phyloP scores from a whole-genome alignment of 805 yeast species.

The Saturnispora silvae region DNA sequence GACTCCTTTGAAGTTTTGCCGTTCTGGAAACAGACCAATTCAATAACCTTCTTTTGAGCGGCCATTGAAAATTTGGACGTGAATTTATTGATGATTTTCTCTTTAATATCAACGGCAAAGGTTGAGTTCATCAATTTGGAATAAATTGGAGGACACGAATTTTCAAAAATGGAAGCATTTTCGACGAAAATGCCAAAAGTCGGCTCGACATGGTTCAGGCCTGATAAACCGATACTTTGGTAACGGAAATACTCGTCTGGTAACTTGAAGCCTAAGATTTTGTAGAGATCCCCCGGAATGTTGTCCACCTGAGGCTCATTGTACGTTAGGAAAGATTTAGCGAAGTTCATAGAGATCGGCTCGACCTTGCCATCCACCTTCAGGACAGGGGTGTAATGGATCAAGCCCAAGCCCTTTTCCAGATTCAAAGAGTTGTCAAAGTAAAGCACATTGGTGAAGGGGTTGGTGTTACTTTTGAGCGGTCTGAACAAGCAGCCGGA shows the following conservation, averaged over 20 bases:
- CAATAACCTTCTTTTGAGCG: conserved; percentile 64
- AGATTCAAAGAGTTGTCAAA: conserved; percentile 23
- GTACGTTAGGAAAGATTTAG: conserved; percentile 15
- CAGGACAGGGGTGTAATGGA: conserved; percentile 66
- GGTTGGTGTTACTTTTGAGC: neutral
- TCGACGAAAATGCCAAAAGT: conserved; percentile 47
- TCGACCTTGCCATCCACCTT: conserved; percentile 60
- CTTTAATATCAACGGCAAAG: conserved; percentile 40
- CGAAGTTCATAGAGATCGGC: conserved; percentile 28
- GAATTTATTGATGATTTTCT: conserved; percentile 53
- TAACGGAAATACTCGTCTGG: conserved; percentile 82
- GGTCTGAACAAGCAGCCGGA: neutral
- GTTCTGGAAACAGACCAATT: conserved; percentile 30
- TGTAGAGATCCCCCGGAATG: conserved; percentile 73
- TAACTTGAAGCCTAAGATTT: conserved; percentile 69
- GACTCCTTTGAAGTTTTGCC: conserved; percentile 12
- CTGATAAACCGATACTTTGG: conserved; percentile 64
- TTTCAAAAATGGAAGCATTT: conserved; percentile 58
- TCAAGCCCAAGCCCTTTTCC: conserved; percentile 57
- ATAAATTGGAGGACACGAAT: conserved; percentile 46
- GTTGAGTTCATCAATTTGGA: conserved; percentile 39
- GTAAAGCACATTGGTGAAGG: neutral
- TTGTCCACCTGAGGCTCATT: conserved; percentile 14
- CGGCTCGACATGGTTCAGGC: conserved; percentile 53
- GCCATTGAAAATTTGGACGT: conserved; percentile 72